Base-by-base conservation (phyloP, 768 basidiomycete genomes). In the Suillus bovinus region DNA sequence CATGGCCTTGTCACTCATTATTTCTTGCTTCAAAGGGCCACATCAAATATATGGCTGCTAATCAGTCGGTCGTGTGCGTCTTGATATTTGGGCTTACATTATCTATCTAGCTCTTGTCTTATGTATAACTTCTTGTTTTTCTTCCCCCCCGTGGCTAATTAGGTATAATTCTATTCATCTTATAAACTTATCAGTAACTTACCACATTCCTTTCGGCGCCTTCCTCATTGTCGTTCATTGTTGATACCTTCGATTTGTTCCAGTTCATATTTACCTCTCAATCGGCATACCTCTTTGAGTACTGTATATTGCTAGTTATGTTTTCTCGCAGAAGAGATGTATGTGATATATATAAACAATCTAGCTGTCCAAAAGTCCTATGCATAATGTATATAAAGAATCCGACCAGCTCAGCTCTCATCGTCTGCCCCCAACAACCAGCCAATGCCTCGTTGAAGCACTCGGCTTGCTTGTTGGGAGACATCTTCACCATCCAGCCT, bases 391-490 rank as follows among this genome's bases (percentile, higher is more conserved):
- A 52, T 52, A 20, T 50, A 24, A n/a, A 33, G 17, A 29, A 33
- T 63, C 36, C 66, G 44, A 41, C 58, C 5, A 9, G 8, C 46
- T 65, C 65, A 33, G 27, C 60, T 39, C 58, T 72, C 72, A 24
- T 87, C 89, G 63, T 95, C 94, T 14, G 87, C 91, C 46, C 96
- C 96, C 61, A 99, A 87, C 33, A 99, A 80, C 96, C 96, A 99
- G 33, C 96, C 96, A 58, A 99, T 93, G 9, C 96, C 96, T 69
- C 90, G 89, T 41, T 93, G 91, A 46, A 99, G 74, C 4, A 87
- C 93, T 36, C 88, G 82, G 55, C 86, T 85, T 2, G 93, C 93
- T 68, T 89, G 87, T n/a, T 83, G 73, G 22, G 88, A 85, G 46
- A 91, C 86, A 59, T 90, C 89, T 20, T 83, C 86, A 42, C 78